Evolutionary conservation across 305 asterid species (phyloP).

Genomic region (Plantago coronopus): DNA sequence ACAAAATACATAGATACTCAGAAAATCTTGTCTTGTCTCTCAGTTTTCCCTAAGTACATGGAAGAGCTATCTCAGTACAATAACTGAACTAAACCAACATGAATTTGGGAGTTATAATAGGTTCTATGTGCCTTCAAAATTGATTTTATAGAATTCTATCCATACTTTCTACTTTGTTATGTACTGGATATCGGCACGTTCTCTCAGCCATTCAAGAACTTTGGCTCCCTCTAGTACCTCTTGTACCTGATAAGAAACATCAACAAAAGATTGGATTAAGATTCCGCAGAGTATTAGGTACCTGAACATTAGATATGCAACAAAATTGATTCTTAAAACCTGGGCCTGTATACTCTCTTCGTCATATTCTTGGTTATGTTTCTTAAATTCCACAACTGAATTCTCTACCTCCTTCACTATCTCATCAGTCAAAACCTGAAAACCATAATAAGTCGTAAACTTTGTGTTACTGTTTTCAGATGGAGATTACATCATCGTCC

Average conservation of each 20-base stretch:
- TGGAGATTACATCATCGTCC: background rate
- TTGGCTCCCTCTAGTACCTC: constrained; percentile 94
- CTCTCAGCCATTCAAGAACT: constrained; percentile 89
- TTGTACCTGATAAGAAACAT: constrained; percentile 54
- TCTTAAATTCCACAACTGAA: constrained; percentile 65
- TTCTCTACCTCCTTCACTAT: constrained; percentile 73
- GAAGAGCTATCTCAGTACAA: background rate
- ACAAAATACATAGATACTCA: background rate
- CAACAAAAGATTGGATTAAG: background rate
- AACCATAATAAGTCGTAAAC: constrained; percentile 4
- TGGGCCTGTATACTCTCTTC: constrained; percentile 75
- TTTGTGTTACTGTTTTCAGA: background rate
- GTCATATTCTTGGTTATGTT: constrained; percentile 73
- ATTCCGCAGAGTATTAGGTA: background rate
- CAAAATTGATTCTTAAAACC: constrained; percentile 36
- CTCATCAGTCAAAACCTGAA: constrained; percentile 72
- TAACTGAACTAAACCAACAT: background rate
- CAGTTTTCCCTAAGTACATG: background rate
- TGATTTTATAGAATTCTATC: background rate
- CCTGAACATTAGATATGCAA: constrained; percentile 7
- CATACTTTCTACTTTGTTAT: constrained; percentile 40
- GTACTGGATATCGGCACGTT: constrained; percentile 65
- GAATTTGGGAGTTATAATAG: background rate
- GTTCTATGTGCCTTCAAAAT: background rate
- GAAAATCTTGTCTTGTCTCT: background rate